A percentile compares a stretch with the other conserved stretches of the same genome.
phyloP scores from a whole-genome alignment of 163 green algal species.

The Prototheca cutis region DNA sequence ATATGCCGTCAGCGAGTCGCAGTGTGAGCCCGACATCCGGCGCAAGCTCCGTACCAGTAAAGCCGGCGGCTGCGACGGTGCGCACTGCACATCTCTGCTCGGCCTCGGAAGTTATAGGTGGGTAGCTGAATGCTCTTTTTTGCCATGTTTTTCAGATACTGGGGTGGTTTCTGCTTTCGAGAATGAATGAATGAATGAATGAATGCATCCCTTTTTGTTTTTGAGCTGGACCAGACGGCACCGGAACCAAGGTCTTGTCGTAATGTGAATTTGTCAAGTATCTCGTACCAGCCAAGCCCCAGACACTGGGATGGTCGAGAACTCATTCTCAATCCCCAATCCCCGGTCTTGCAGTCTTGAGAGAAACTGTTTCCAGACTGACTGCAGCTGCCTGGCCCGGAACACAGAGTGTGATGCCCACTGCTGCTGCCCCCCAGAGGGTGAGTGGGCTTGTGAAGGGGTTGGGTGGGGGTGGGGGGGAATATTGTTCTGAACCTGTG shows the following conservation, averaged over 20 bases:
- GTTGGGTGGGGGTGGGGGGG: not conserved
- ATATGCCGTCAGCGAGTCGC: conserved; percentile 29
- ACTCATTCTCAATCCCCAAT: too few species aligned
- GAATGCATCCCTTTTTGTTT: too few species aligned
- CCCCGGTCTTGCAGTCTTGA: conserved; percentile 10
- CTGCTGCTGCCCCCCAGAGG: conserved; percentile 20
- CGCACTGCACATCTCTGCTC: conserved; percentile 16
- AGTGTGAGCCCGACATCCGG: conserved; percentile 4
- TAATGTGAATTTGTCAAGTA: too few species aligned
- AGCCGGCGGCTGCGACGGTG: conserved; percentile 25
- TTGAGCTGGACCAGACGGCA: too few species aligned
- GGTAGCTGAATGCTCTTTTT: not conserved
- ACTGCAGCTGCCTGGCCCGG: conserved; percentile 34
- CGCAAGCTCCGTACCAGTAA: conserved; percentile 41
- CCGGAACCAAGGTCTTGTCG: too few species aligned
- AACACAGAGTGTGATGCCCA: conserved; percentile 44
- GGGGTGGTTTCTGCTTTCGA: too few species aligned
- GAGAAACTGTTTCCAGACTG: conserved; percentile 25
- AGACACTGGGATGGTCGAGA: too few species aligned
- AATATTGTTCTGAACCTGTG: not conserved
- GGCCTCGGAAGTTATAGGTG: conserved; percentile 30
- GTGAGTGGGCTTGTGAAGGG: conserved; percentile 1
- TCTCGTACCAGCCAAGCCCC: too few species aligned
- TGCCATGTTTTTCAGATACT: too few species aligned
- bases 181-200: too few species aligned